These are phyloP conservation scores for Venturiaceae sp. DNA, from an alignment of 2,329 filamentous ascomycete species.

Conservation along the genomic window DNA sequence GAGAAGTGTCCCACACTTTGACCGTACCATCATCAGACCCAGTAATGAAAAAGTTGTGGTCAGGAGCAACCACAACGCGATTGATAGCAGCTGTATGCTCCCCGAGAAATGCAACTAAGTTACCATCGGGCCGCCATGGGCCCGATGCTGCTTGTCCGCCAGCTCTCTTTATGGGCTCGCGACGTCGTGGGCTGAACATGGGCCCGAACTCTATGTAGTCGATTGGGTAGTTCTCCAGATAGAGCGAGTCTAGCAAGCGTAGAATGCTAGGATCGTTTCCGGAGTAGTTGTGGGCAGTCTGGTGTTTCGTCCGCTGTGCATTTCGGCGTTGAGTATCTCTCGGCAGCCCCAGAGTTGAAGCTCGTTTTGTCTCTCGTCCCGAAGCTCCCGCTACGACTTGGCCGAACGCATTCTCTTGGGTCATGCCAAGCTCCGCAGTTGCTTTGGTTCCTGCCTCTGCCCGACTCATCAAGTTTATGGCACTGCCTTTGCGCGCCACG, in stretches of 20 bases:
- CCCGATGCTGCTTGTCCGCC: constrained; percentile 39
- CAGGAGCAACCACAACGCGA: constrained; percentile 71
- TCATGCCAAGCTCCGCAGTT: constrained; percentile 54
- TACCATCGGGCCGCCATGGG: constrained; percentile 76
- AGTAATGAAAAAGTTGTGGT: constrained; percentile 91
- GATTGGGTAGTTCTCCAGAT: constrained; percentile 53
- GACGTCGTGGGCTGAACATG: constrained; percentile 52
- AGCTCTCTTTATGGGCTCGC: constrained; percentile 42
- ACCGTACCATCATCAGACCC: constrained; percentile 85
- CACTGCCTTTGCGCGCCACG: constrained; percentile 42
- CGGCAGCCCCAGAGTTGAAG: constrained; percentile 14
- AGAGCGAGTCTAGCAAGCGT: constrained; percentile 72
- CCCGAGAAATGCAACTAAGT: constrained; percentile 75
- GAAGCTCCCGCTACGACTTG: constrained; percentile 39
- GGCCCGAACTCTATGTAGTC: constrained; percentile 65
- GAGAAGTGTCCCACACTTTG: constrained; percentile 84
- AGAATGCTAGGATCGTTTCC: constrained; percentile 61
- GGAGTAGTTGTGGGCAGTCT: constrained; percentile 69
- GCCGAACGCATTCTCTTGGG: constrained; percentile 54
- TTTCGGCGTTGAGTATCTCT: constrained; percentile 19
- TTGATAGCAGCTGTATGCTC: constrained; percentile 81
- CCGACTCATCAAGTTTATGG: constrained; percentile 50
- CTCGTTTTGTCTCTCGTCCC: background rate
- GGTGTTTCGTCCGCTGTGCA: constrained; percentile 37
- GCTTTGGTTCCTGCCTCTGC: constrained; percentile 48